Evolutionary conservation across 768 basidiomycete genomes (phyloP).

Genomic region (Lactifluus hygrophoroides): DNA sequence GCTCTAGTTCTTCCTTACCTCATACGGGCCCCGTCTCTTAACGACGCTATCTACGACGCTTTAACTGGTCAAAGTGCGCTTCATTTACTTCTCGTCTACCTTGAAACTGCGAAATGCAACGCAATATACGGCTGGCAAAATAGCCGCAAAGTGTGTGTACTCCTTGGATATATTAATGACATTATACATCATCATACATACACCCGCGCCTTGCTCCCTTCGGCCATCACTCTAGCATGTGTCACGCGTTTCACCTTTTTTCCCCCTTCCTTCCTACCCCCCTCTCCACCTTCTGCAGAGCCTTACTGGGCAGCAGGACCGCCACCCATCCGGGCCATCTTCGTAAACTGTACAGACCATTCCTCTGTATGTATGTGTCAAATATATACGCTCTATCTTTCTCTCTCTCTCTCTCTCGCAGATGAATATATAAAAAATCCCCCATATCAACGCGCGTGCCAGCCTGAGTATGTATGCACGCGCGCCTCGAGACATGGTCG

Average conservation of each 20-base stretch:
- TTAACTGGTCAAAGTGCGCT: not conserved
- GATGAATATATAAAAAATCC: not conserved
- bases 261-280: not conserved
- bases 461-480: too few relatives aligned
- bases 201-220: not conserved
- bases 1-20: not conserved
- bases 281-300: too few relatives aligned
- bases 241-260: not conserved
- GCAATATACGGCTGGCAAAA: slow-evolving; percentile 1
- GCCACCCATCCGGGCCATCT: too few relatives aligned
- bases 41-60: slow-evolving; percentile 8
- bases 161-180: not conserved
- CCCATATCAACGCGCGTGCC: too few relatives aligned
- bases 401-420: not conserved
- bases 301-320: too few relatives aligned
- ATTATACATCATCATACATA: not conserved
- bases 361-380: slow-evolving; percentile 13
- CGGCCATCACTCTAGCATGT: not conserved
- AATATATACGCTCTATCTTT: not conserved
- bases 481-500: too few relatives aligned
- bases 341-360: slow-evolving; percentile 10
- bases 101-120: not conserved
- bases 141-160: not conserved
- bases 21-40: not conserved
- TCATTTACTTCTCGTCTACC: not conserved